These are phyloP conservation scores for Begonia loranthoides DNA, from an alignment of 306 rosid genomes.

Conservation along the genomic window DNA sequence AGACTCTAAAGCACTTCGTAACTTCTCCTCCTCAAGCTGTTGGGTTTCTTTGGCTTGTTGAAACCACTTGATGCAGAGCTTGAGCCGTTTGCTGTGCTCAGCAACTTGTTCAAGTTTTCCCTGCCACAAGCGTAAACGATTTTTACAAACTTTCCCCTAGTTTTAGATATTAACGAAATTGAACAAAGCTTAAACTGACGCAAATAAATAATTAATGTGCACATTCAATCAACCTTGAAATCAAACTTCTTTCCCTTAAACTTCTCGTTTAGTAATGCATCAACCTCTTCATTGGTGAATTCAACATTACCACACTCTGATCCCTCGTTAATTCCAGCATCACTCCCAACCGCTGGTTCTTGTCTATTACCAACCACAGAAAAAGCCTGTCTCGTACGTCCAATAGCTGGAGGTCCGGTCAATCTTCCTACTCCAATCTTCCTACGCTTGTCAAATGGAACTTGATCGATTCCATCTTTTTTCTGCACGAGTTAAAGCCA, in stretches of 20 bases:
- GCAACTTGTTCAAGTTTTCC: constrained; percentile 43
- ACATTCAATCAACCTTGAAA: constrained; percentile 34
- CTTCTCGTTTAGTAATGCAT: constrained; percentile 54
- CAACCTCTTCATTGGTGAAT: constrained; percentile 61
- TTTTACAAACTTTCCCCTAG: too few relatives aligned
- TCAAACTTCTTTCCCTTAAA: constrained; percentile 43
- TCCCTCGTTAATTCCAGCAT: constrained; percentile 21
- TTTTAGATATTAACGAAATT: too few relatives aligned
- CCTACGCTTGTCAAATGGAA: constrained; percentile 42
- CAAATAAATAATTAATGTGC: too few relatives aligned
- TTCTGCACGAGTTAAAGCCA: neutral
- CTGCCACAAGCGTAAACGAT: constrained; percentile 20
- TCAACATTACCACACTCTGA: constrained; percentile 26
- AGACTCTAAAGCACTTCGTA: constrained; percentile 39
- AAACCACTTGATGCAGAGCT: constrained; percentile 59
- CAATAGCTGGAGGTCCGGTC: constrained; percentile 24
- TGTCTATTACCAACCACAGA: constrained; percentile 24
- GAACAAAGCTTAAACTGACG: too few relatives aligned
- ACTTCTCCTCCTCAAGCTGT: constrained; percentile 49
- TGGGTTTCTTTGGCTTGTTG: constrained; percentile 39
- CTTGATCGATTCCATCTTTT: constrained; percentile 40
- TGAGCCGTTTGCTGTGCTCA: constrained; percentile 50
- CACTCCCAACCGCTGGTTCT: constrained; percentile 22
- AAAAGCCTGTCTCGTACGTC: constrained; percentile 39
- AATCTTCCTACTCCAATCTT: constrained; percentile 40